These are phyloP conservation scores for Claviceps sp. DNA, from an alignment of 2,329 filamentous ascomycete genomes.

Conservation along the genomic window DNA sequence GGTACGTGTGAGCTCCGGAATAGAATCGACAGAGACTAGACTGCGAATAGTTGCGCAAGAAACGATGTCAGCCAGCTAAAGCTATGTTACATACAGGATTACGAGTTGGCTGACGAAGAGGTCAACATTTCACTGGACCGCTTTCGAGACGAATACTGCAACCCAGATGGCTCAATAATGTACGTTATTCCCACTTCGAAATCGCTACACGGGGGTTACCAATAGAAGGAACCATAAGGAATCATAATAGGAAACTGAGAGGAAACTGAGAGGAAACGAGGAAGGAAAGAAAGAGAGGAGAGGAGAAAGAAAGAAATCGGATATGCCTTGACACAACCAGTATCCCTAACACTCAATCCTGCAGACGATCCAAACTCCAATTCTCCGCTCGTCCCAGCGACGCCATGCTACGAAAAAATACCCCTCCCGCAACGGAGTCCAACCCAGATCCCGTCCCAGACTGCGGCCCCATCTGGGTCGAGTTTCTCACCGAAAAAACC, in stretches of 20 bases:
- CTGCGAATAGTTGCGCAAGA: neutral
- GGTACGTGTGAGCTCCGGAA: conserved; percentile 36
- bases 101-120: conserved; percentile 82
- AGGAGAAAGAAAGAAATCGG: neutral
- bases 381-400: conserved; percentile 79
- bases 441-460: conserved; percentile 59
- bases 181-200: conserved; percentile 30
- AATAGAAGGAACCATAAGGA: too few relatives aligned
- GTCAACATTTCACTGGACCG: conserved; percentile 73
- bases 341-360: neutral
- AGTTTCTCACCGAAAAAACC: conserved; percentile 69
- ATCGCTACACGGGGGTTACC: neutral
- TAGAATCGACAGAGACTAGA: neutral
- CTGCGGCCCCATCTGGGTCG: conserved; percentile 82
- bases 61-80: neutral
- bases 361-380: conserved; percentile 67
- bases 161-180: conserved; percentile 62
- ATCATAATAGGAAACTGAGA: neutral
- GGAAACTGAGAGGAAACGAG: neutral
- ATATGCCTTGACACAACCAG: too few relatives aligned
- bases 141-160: conserved; percentile 61
- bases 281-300: neutral
- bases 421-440: conserved; percentile 51
- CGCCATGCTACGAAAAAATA: conserved; percentile 75
- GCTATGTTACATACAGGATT: conserved; percentile 48